These are phyloP conservation scores for Xerocomellus amylosporus DNA, from an alignment of 768 basidiomycete genomes.

Conservation along the genomic window DNA sequence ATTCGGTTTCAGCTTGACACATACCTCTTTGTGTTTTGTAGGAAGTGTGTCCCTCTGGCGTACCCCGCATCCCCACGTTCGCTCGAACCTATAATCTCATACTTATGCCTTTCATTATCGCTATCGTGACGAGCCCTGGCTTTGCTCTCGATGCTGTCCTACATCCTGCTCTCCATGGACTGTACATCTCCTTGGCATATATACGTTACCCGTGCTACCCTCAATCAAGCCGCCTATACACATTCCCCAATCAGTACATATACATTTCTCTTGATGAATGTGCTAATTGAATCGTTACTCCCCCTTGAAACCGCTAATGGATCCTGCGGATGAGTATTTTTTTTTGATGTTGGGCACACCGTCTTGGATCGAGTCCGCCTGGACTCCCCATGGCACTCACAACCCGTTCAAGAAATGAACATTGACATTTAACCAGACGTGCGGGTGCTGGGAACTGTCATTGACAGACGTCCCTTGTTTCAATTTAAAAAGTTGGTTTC, in stretches of 20 bases:
- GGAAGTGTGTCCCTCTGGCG: conserved; percentile 21
- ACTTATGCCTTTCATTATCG: conserved; percentile 32
- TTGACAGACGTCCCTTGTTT: too few relatives aligned
- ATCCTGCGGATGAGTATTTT: neutral
- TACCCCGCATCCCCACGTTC: conserved; percentile 26
- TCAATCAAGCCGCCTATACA: conserved; percentile 7
- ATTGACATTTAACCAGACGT: neutral
- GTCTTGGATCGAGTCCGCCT: neutral
- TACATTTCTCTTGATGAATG: conserved; percentile 3
- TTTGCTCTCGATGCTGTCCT: conserved; percentile 28
- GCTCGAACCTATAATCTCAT: conserved; percentile 30
- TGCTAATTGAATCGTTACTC: conserved; percentile 7
- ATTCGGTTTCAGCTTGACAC: conserved; percentile 33
- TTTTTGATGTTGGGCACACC: neutral
- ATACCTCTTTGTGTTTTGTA: conserved; percentile 23
- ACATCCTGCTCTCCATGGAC: conserved; percentile 16
- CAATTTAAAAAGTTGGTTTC: neutral
- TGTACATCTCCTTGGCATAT: conserved; percentile 22
- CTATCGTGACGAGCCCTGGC: conserved; percentile 23
- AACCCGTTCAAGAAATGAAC: neutral
- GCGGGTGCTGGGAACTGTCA: too few relatives aligned
- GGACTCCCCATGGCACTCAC: neutral
- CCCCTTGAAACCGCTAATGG: conserved; percentile 9
- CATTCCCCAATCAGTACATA: conserved; percentile 9
- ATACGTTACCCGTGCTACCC: conserved; percentile 23